These are phyloP conservation scores for Fistulinella prunicolor DNA, from an alignment of 768 basidiomycete species.

Conservation along the genomic window DNA sequence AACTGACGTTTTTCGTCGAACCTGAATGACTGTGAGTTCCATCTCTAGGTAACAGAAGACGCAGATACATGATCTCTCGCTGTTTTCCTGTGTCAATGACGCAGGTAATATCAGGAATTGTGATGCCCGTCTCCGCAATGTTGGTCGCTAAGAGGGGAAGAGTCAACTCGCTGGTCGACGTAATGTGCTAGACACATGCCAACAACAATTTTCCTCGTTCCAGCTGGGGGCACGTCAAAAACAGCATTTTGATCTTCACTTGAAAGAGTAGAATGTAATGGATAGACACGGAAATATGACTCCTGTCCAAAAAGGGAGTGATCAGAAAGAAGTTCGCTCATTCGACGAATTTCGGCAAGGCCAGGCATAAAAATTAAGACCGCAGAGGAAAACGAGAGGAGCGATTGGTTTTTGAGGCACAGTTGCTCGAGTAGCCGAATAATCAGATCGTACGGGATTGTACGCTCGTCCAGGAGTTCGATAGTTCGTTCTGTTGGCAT, in stretches of 20 bases:
- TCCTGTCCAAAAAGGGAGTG: constrained; percentile 68
- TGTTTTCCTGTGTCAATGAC: constrained; percentile 95
- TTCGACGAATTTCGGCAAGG: constrained; percentile 84
- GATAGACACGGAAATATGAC: constrained; percentile 69
- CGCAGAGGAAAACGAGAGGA: constrained; percentile 66
- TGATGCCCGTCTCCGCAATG: constrained; percentile 96
- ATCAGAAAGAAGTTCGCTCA: constrained; percentile 77
- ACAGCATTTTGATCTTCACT: constrained; percentile 89
- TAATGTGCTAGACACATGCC: constrained; percentile 44
- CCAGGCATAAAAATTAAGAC: constrained; percentile 94
- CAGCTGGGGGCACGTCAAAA: constrained; percentile 80
- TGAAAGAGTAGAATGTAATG: constrained; percentile 90
- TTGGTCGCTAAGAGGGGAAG: constrained; percentile 61
- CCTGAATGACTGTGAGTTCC: constrained; percentile 35
- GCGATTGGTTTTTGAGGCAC: constrained; percentile 62
- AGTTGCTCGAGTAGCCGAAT: constrained; percentile 76
- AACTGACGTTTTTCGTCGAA: constrained; percentile 98
- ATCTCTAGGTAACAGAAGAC: neutral
- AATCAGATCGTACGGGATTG: constrained; percentile 91
- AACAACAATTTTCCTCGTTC: constrained; percentile 90
- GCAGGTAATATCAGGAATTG: constrained; percentile 96
- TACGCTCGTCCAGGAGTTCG: constrained; percentile 81
- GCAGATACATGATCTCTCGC: constrained; percentile 78
- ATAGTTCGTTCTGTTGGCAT: constrained; percentile 69
- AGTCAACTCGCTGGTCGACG: neutral